These are phyloP conservation scores for Pythium utonaiense DNA, from an alignment of 352 stramenopile species.

Conservation along the genomic window DNA sequence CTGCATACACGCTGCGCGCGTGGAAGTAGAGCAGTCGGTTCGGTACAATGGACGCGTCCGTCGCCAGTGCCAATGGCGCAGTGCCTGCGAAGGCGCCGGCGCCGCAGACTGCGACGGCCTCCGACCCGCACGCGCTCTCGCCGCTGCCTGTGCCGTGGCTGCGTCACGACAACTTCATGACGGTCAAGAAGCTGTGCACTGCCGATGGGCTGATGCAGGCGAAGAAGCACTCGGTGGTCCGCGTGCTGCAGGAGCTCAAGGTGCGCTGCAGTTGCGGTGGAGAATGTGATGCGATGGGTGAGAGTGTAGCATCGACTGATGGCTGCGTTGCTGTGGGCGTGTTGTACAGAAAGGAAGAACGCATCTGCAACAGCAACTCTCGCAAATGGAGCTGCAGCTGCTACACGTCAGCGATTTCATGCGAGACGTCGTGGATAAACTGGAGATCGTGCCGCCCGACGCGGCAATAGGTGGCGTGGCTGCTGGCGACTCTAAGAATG, in stretches of 20 bases:
- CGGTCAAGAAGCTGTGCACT: constrained; percentile 48
- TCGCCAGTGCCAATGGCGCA: not conserved
- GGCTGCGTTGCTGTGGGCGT: not conserved
- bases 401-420: constrained; percentile 59
- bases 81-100: not conserved
- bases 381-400: constrained; percentile 57
- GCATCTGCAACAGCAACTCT: constrained; percentile 53
- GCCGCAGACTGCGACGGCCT: not conserved
- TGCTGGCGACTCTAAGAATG: not conserved
- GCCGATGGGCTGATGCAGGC: constrained; percentile 37
- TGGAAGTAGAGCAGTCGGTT: not conserved
- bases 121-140: constrained; percentile 16
- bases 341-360: constrained; percentile 37
- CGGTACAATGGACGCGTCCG: not conserved
- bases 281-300: too few relatives aligned
- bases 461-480: not conserved
- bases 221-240: constrained; percentile 51
- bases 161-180: constrained; percentile 58
- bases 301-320: not conserved
- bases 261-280: constrained; percentile 25
- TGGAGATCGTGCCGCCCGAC: constrained; percentile 31
- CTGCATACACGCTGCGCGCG: not conserved
- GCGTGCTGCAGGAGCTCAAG: constrained; percentile 65
- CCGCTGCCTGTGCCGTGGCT: constrained; percentile 58
- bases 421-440: constrained; percentile 33